Conservation (phyloP, 2,329 filamentous ascomycete species). For the Arachnopeziza araneosa region DNA sequence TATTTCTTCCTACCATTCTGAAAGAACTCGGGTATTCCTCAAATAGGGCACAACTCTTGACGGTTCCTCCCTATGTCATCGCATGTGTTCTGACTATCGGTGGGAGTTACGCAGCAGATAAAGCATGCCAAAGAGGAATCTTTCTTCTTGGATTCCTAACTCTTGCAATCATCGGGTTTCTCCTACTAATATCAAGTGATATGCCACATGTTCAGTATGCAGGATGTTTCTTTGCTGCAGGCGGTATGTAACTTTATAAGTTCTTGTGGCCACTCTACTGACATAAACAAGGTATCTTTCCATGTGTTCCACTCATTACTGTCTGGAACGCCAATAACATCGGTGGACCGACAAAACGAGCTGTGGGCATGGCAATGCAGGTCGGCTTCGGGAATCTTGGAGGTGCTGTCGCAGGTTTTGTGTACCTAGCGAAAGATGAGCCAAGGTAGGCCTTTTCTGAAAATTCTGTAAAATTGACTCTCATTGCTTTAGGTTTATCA, state of each 20-base stretch:
- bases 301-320: slow-evolving; percentile 76
- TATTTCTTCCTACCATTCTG: slow-evolving; percentile 39
- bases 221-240: slow-evolving; percentile 73
- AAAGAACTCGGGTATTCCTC: slow-evolving; percentile 49
- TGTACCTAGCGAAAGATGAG: slow-evolving; percentile 39
- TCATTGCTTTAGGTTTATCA: slow-evolving; percentile 32
- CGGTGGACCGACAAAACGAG: slow-evolving; percentile 88
- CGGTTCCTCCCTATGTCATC: slow-evolving; percentile 52
- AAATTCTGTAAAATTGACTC: not conserved
- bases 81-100: slow-evolving; percentile 61
- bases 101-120: slow-evolving; percentile 70
- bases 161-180: slow-evolving; percentile 69
- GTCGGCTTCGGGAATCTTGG: slow-evolving; percentile 91
- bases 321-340: slow-evolving; percentile 83
- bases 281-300: slow-evolving; percentile 67
- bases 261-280: not conserved
- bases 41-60: slow-evolving; percentile 43
- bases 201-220: slow-evolving; percentile 69
- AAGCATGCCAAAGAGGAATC: slow-evolving; percentile 65
- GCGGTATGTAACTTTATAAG: slow-evolving; percentile 35
- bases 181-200: slow-evolving; percentile 64
- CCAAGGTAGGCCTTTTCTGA: slow-evolving; percentile 18
- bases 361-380: slow-evolving; percentile 77
- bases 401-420: slow-evolving; percentile 50
- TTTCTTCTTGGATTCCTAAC: slow-evolving; percentile 57